A percentile compares a stretch with the other conserved stretches of the same genome.
phyloP scores from a whole-genome alignment of 2,329 filamentous ascomycete species.

The Cercospora janseana region DNA sequence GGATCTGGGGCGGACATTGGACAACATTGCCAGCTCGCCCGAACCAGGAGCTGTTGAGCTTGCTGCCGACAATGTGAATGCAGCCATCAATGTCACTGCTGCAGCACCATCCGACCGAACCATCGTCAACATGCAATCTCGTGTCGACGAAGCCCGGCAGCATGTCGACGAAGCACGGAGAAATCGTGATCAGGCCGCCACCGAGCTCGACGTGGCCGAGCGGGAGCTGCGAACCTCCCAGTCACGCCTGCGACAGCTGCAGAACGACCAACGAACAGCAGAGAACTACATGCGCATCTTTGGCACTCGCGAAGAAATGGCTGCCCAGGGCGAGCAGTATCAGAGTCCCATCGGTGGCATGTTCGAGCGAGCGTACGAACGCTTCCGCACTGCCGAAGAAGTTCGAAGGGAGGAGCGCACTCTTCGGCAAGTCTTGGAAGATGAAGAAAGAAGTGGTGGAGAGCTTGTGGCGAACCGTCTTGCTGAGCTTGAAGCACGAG shows the following conservation, averaged over 20 bases:
- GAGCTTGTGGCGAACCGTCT: constrained; percentile 24
- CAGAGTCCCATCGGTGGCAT: constrained; percentile 50
- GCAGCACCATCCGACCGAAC: constrained; percentile 28
- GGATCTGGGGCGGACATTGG: constrained; percentile 34
- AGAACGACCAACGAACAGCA: constrained; percentile 37
- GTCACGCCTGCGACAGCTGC: constrained; percentile 35
- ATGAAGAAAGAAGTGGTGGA: constrained; percentile 31
- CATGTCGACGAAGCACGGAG: constrained; percentile 36
- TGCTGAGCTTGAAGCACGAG: constrained; percentile 26
- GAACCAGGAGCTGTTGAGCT: constrained; percentile 25
- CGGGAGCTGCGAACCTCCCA: constrained; percentile 35
- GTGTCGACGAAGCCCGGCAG: constrained; percentile 34
- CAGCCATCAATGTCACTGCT: constrained; percentile 15
- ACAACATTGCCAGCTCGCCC: constrained; percentile 29
- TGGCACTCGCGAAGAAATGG: constrained; percentile 48
- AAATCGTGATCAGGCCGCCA: constrained; percentile 36
- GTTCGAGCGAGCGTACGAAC: constrained; percentile 46
- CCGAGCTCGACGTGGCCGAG: constrained; percentile 37
- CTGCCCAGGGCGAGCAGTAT: constrained; percentile 48
- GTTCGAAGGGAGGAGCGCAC: constrained; percentile 37
- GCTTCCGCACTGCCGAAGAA: constrained; percentile 46
- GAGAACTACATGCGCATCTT: constrained; percentile 46
- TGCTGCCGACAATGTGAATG: constrained; percentile 29
- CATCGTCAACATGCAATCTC: constrained; percentile 30
- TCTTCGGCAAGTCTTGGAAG: constrained; percentile 35